Base-by-base conservation (phyloP, 805 yeast genomes). In the Teunomyces funiuensis region DNA sequence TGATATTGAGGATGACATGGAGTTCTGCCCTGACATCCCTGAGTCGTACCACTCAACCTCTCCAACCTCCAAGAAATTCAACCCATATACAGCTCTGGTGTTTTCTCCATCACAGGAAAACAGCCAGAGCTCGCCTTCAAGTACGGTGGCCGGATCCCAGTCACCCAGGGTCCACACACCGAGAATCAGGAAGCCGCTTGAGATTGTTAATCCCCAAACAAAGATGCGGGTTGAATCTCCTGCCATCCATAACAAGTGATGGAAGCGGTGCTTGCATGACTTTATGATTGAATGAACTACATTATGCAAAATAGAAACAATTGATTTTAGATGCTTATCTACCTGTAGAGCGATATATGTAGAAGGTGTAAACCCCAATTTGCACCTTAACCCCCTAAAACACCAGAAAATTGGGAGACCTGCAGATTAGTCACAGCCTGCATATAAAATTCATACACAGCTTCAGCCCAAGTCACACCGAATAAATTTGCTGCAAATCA, bases 11-110 rank as follows among this genome's bases (percentile, higher is more conserved):
- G 85, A 80, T 53, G 85, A 80, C 55, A 55, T 79, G 51, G 84
- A 80, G 56, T 80, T 80, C 47, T 80, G 85, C 51, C 85, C 85
- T 2, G 83, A 77, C 34, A 77, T 76, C 27, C 72, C 73, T 7
- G 74, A 71, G 16, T 45, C 43, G 22, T 42, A 38, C 28, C 44
- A 49, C 30, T 49, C 46, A 9, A 43, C 46, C 9, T 60, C 67
- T 42, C 70, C 72, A 11, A 54, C 60, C 14, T 54, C 62, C 45
- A 75, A 73, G 53, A 80, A 74, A 57, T 82, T 81, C 63, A 82
- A 82, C 56, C 87, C 88, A 4, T 81, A 82, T 55, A 80, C 85
- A 2, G 80, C 86, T 1, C 64, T 77, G 33, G 73, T 80, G 17
- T 82, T 82, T 53, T 76, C 80, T 25, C 87, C 88, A 33, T 66